These are phyloP conservation scores for Yamadazyma akitaensis DNA, from an alignment of 805 yeast genomes.

Conservation along the genomic window DNA sequence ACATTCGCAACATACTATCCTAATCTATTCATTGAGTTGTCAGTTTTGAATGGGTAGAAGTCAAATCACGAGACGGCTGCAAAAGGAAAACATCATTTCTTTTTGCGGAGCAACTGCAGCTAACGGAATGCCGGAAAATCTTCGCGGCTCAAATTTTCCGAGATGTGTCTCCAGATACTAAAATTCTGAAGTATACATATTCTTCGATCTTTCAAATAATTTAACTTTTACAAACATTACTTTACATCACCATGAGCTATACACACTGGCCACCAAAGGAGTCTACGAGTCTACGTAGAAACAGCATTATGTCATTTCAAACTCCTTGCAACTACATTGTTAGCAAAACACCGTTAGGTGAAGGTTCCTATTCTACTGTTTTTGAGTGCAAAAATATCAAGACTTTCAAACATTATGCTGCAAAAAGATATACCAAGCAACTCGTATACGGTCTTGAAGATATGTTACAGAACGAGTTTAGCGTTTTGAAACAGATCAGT, in stretches of 20 bases:
- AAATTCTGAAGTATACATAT: not conserved
- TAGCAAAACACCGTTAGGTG: constrained; percentile 32
- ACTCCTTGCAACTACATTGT: constrained; percentile 33
- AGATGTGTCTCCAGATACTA: not conserved
- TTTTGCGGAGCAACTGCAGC: not conserved
- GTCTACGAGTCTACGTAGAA: constrained; percentile 15
- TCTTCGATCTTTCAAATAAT: not conserved
- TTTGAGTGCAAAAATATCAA: constrained; percentile 44
- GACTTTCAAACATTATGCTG: constrained; percentile 48
- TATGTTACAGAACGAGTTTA: constrained; percentile 58
- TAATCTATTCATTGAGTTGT: no score
- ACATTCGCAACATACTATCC: no score
- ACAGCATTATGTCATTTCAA: constrained; percentile 13
- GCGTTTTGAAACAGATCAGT: constrained; percentile 50
- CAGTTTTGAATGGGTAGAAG: no score
- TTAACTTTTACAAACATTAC: not conserved
- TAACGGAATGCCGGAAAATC: constrained; percentile 1
- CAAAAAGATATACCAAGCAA: constrained; percentile 49
- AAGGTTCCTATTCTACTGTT: constrained; percentile 50
- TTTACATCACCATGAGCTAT: not conserved
- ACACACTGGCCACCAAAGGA: constrained; percentile 22
- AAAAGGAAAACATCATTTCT: not conserved
- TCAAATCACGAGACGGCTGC: no score
- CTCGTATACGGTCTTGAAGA: constrained; percentile 51
- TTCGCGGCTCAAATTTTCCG: not conserved